phyloP scores from a whole-genome alignment of 768 basidiomycete genomes.

The Trametopsis cervina region DNA sequence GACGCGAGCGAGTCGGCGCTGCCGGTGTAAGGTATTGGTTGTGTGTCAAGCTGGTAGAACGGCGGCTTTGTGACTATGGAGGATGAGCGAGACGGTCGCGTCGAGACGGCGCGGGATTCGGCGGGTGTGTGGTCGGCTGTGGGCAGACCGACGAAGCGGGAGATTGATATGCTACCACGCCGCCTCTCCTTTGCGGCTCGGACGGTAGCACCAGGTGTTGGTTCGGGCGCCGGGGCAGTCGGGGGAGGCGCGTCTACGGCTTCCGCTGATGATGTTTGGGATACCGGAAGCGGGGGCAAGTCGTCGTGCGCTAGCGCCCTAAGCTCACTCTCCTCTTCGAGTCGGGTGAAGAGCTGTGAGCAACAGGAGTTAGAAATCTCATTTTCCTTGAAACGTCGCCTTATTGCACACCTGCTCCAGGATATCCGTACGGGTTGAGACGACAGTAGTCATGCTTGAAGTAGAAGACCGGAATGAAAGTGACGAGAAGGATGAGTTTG shows the following conservation, averaged over 20 bases:
- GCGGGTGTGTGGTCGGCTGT: conserved; percentile 6
- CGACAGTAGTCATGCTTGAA: conserved; percentile 11
- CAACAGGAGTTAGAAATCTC: background rate
- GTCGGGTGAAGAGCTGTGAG: conserved; percentile 46
- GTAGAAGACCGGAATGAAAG: conserved; percentile 7
- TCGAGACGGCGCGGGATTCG: conserved; percentile 11
- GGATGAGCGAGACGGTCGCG: conserved; percentile 16
- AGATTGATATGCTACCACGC: conserved; percentile 50
- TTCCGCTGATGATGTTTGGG: conserved; percentile 4
- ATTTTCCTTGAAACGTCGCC: background rate
- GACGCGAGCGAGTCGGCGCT: conserved; percentile 26
- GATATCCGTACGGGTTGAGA: conserved; percentile 9
- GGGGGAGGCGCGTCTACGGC: conserved; percentile 10
- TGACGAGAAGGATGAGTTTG: conserved; percentile 3
- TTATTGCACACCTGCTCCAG: conserved; percentile 13
- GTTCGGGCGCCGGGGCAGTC: conserved; percentile 11
- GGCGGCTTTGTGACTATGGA: conserved; percentile 17
- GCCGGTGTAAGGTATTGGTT: conserved; percentile 5
- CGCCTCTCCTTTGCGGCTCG: conserved; percentile 20
- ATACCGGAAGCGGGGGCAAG: background rate
- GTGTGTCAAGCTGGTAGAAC: conserved; percentile 23
- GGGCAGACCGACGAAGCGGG: conserved; percentile 41
- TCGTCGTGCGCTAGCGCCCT: conserved; percentile 29
- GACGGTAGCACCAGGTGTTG: conserved; percentile 1
- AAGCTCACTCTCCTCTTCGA: conserved; percentile 51